phyloP scores from a whole-genome alignment of 148 eudicot species.

The Cornus florida region DNA sequence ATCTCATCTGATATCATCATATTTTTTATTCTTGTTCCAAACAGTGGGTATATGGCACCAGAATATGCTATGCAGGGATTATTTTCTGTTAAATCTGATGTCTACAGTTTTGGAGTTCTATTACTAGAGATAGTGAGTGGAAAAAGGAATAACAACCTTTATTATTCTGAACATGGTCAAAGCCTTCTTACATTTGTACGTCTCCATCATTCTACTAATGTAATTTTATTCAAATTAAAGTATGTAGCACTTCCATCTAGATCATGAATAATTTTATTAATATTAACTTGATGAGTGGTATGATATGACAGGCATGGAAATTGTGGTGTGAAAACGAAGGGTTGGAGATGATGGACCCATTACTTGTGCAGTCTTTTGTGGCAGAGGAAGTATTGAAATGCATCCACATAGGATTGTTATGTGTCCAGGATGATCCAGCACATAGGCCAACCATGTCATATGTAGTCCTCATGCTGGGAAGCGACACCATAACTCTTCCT shows the following conservation, averaged over 20 bases:
- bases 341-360: conserved; percentile 28
- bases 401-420: conserved; percentile 44
- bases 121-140: conserved; percentile 18
- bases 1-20: too few species aligned
- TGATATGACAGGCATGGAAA: conserved; percentile 33
- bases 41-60: conserved; percentile 22
- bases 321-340: conserved; percentile 31
- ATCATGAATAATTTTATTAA: background rate
- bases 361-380: conserved; percentile 22
- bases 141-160: background rate
- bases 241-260: too few species aligned
- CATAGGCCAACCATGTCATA: conserved; percentile 42
- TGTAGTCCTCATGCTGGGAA: conserved; percentile 22
- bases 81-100: conserved; percentile 19
- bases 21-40: too few species aligned
- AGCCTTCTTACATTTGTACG: conserved; percentile 4
- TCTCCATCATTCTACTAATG: background rate
- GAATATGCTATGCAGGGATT: conserved; percentile 15
- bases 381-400: conserved; percentile 31
- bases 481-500: conserved; percentile 23
- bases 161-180: conserved; percentile 1
- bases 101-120: conserved; percentile 21
- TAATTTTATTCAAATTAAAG: too few species aligned
- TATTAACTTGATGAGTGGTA: background rate
- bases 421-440: conserved; percentile 36